Evolutionary conservation across 352 stramenopile species (phyloP), one percentile per base, ranked within the genome.

Genomic region (Blastocystis sp.): DNA sequence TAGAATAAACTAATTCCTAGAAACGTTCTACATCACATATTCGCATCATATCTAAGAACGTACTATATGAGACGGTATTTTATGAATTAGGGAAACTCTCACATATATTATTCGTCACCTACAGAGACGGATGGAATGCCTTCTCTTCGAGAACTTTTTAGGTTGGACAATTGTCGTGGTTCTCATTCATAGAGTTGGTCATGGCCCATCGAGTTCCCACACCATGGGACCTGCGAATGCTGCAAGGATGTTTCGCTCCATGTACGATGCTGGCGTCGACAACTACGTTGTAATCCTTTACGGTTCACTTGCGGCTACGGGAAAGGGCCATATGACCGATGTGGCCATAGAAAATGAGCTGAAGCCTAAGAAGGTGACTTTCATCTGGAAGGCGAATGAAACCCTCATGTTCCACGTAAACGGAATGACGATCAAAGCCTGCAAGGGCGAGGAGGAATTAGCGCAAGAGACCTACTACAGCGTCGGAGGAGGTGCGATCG

Each of bases 181-280:
- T 13, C 8, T 78, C 7, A 30, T 6, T 3, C n/a, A n/a, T 78
- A 78, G 73, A 82, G 90, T 91, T 30, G 90, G 90, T 26, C 65
- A 91, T 53, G 90, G 90, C 7, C 90, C 90, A 13, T 91, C 88
- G 20, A 90, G 66, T 24, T 91, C 90, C 37, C 90, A 91, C 47
- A 91, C 90, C 3, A 90, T 91, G 85, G 90, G 90, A 13, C 90
- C 90, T 45, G 90, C 89, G 41, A 90, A 89, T 73, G 90, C 90
- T 2, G 90, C 76, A 20, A 90, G 90, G 11, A 54, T n/a, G 43
- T 89, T 89, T 39, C 73, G 70, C 41, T 18, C 50, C 50, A 37
- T 85, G 20, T 85, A 85, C 43, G 73, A 85, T 30, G 30, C 43
- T 3, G 55, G 37, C 3, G 30, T 26, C 37, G 70, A 91, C 24